Percentiles rank a stretch among this genome's conserved stretches.
Evolutionary conservation across 208 protist genomes (phyloP).

Genomic region (Tritrichomonas musculus): DNA sequence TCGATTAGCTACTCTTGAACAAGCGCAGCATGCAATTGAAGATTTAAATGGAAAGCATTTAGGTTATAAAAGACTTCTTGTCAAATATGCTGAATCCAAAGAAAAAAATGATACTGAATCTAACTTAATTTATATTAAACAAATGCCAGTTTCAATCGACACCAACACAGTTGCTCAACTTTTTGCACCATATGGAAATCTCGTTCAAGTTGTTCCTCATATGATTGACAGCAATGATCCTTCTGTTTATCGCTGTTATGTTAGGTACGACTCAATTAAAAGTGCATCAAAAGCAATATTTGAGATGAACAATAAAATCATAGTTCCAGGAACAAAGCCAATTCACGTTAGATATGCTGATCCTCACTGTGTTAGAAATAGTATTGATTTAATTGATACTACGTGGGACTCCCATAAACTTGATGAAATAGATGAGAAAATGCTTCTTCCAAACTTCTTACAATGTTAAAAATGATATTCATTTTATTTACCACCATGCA

Average conservation of each 20-base stretch:
- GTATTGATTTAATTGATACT: no score
- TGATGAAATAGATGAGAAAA: no score
- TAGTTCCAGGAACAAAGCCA: not conserved
- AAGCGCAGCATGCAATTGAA: not conserved
- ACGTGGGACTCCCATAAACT: no score
- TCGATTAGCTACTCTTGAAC: not conserved
- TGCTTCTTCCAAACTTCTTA: no score
- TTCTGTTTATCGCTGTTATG: not conserved
- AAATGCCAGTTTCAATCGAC: not conserved
- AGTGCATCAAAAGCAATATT: not conserved
- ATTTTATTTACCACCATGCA: no score
- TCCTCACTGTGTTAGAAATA: no score
- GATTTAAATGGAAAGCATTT: not conserved
- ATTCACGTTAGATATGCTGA: constrained; percentile 23
- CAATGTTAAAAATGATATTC: no score
- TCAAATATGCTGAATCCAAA: constrained; percentile 3
- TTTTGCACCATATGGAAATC: not conserved
- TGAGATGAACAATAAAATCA: constrained; percentile 13
- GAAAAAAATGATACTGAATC: not conserved
- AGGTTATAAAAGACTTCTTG: not conserved
- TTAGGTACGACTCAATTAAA: not conserved
- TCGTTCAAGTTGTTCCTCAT: not conserved
- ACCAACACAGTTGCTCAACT: not conserved
- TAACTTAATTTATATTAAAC: not conserved
- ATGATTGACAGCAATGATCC: not conserved